phyloP scores from a whole-genome alignment of 2,329 filamentous ascomycete species.

The Colletotrichum sp. region DNA sequence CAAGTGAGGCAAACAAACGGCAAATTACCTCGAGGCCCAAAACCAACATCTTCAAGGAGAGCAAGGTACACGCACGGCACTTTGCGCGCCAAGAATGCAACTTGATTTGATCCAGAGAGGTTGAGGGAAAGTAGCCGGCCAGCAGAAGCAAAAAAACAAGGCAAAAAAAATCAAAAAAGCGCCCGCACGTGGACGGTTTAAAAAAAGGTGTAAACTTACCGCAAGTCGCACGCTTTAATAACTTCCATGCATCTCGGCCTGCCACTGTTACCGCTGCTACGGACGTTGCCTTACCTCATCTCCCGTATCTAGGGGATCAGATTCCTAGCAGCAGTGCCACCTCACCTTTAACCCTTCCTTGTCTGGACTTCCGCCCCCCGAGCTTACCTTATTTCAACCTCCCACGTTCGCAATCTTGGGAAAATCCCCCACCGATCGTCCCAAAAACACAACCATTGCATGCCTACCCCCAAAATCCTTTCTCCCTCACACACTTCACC shows the following conservation, averaged over 20 bases:
- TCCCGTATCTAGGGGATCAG: conserved; percentile 18
- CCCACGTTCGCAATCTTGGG: conserved; percentile 10
- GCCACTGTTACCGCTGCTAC: neutral
- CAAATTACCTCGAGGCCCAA: neutral
- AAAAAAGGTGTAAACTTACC: conserved; percentile 13
- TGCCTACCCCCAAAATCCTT: neutral
- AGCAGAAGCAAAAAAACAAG: neutral
- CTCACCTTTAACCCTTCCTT: conserved; percentile 18
- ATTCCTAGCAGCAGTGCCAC: conserved; percentile 21
- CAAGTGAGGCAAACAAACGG: conserved; percentile 14
- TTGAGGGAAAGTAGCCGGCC: neutral
- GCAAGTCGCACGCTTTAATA: neutral
- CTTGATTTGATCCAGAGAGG: neutral
- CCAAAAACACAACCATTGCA: neutral
- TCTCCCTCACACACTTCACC: neutral
- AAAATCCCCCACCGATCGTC: conserved; percentile 5
- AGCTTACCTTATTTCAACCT: conserved; percentile 23
- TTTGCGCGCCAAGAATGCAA: neutral
- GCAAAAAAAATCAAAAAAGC: neutral
- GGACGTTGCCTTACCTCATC: conserved; percentile 20
- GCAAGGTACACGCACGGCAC: neutral
- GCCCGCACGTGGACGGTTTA: neutral
- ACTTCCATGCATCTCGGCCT: conserved; percentile 11
- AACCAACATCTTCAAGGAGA: neutral
- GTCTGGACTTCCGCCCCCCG: conserved; percentile 5